Evolutionary conservation across 305 asterid genomes (phyloP), one percentile per base, ranked within the genome.

Genomic region (Solanum hybrid): DNA sequence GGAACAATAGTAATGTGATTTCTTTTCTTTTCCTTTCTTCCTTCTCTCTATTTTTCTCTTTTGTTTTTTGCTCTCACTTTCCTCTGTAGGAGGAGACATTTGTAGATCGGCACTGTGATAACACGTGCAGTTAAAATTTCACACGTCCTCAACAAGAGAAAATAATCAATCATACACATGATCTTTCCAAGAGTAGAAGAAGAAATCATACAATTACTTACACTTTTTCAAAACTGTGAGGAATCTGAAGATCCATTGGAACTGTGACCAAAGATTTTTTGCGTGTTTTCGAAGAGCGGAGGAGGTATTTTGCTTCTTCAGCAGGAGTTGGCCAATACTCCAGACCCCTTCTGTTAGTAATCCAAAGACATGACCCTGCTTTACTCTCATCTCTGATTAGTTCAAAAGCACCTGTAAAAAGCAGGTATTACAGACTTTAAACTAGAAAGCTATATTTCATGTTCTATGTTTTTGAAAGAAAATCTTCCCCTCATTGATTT

Each of bases 331-430:
- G 99, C 99, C 99, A 97, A 91, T 97, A 96, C 91, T 96, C 98
- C 89, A 95, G 81, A 87, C 99, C 99, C 92, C 97, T 96, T 91
- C 97, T 94, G 29, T 93, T 95, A 91, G 98, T 91, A 87, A 97
- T 94, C 99, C 99, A 97, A 91, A 97, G 92, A 94, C 99, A 97
- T 51, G 97, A 89, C 82, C 99, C 99, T 90, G 98, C 97, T 94
- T 96, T 96, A 92, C 92, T 95, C 95, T 96, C 98, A 94, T 97
- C 93, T 24, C 90, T 89, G 89, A 97, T 97, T 90, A 97, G 99
- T 91, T 97, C 95, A 90, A 95, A 92, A 85, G 98, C 97, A 89
- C 99, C 99, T 97, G 83, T 6, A 90, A 91, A 10, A 89, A 90
- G 90, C 90, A 80, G 89, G 89, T 89, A 77, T 88, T 57, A 65